Conservation (phyloP, 352 stramenopile species). For the Blastocystis sp. region DNA sequence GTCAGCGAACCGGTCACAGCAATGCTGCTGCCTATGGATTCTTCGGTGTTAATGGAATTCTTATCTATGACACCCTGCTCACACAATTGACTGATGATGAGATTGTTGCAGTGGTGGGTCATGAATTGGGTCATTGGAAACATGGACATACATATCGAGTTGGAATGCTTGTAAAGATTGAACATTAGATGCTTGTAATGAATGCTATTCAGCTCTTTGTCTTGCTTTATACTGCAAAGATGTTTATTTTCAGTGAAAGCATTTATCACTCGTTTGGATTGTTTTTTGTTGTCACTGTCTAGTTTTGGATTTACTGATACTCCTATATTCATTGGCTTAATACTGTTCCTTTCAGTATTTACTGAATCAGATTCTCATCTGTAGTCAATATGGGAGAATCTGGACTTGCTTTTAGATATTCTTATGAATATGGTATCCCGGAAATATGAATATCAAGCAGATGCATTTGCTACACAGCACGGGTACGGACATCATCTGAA, state of each 20-base stretch:
- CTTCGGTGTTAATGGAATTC: slow-evolving; percentile 82
- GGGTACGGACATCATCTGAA: slow-evolving; percentile 76
- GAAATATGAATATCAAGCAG: slow-evolving; percentile 71
- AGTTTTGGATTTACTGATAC: slow-evolving; percentile 64
- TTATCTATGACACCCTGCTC: slow-evolving; percentile 80
- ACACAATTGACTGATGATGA: slow-evolving; percentile 77
- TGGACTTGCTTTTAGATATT: not conserved
- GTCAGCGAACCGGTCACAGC: slow-evolving; percentile 81
- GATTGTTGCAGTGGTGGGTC: slow-evolving; percentile 78
- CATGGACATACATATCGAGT: slow-evolving; percentile 79
- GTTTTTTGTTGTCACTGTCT: not conserved
- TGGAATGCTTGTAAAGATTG: not conserved
- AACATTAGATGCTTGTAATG: slow-evolving; percentile 13
- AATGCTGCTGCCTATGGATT: slow-evolving; percentile 79
- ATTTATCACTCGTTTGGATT: not conserved
- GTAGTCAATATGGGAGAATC: slow-evolving; percentile 34
- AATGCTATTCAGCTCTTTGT: slow-evolving; percentile 16
- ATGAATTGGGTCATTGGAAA: slow-evolving; percentile 83
- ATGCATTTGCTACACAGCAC: slow-evolving; percentile 79
- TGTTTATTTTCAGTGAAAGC: slow-evolving; percentile 22
- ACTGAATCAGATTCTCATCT: not conserved
- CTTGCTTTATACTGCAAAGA: slow-evolving; percentile 4
- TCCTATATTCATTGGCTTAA: slow-evolving; percentile 78
- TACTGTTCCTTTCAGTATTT: slow-evolving; percentile 75
- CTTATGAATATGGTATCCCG: slow-evolving; percentile 14